A percentile compares a stretch with the other conserved stretches of the same genome.
Evolutionary conservation across 2,329 filamentous ascomycete species (phyloP).

Genomic region (Xylariaceae sp.): DNA sequence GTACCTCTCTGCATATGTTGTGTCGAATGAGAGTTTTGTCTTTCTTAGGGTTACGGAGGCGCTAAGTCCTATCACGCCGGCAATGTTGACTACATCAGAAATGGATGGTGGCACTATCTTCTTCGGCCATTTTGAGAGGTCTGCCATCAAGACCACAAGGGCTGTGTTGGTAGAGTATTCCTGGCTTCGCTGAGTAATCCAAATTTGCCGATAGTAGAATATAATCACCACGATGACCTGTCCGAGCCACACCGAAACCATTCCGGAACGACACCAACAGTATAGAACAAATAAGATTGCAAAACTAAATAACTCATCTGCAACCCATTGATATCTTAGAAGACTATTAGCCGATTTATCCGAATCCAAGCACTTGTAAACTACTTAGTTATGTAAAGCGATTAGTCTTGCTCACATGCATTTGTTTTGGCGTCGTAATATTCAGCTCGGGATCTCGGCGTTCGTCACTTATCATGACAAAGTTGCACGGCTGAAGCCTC

Average conservation of each 20-base stretch:
- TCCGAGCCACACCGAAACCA: background rate
- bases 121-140: background rate
- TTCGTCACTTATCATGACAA: conserved; percentile 1
- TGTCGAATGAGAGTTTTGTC: background rate
- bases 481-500: conserved; percentile 22
- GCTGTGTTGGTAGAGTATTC: background rate
- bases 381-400: background rate
- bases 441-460: conserved; percentile 19
- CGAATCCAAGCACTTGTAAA: background rate
- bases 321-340: background rate
- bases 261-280: background rate
- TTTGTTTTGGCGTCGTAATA: conserved; percentile 1
- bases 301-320: background rate
- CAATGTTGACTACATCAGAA: background rate
- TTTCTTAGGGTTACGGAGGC: background rate
- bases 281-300: background rate
- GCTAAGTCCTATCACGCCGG: background rate
- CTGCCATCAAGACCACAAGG: background rate
- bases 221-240: background rate
- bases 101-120: background rate
- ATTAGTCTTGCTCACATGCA: conserved; percentile 14
- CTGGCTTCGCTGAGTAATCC: background rate
- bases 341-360: conserved; percentile 7
- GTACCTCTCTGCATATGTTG: no score
- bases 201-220: background rate